phyloP scores from a whole-genome alignment of 768 basidiomycete genomes.

The Megacollybia marginata region DNA sequence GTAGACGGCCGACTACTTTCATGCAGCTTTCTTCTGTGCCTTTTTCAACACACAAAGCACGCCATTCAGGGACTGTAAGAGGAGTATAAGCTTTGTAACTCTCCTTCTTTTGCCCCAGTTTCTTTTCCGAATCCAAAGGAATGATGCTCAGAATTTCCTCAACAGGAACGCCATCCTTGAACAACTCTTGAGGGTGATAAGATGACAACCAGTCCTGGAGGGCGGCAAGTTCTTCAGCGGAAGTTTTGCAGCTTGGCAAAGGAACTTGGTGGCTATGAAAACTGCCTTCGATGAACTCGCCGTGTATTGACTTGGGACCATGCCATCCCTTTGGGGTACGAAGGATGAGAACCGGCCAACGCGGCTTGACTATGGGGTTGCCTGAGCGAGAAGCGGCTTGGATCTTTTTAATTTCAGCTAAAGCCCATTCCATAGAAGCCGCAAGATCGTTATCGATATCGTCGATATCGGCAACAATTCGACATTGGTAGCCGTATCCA shows the following conservation, averaged over 20 bases:
- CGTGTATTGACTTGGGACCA: slow-evolving; percentile 58
- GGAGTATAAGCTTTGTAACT: slow-evolving; percentile 55
- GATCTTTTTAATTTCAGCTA: slow-evolving; percentile 65
- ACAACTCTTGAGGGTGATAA: slow-evolving; percentile 64
- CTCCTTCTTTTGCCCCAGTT: slow-evolving; percentile 66
- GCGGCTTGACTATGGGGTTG: slow-evolving; percentile 76
- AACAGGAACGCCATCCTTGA: slow-evolving; percentile 48
- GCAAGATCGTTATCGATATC: slow-evolving; percentile 76
- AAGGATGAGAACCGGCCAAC: slow-evolving; percentile 84
- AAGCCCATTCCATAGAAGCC: slow-evolving; percentile 76
- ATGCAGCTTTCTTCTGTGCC: slow-evolving; percentile 68
- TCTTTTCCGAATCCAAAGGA: slow-evolving; percentile 47
- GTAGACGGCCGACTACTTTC: slow-evolving; percentile 55
- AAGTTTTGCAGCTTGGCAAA: slow-evolving; percentile 62
- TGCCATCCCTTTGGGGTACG: slow-evolving; percentile 82
- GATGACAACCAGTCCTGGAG: slow-evolving; percentile 70
- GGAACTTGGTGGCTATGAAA: slow-evolving; percentile 90
- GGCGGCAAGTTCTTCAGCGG: slow-evolving; percentile 49
- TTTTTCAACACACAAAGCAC: slow-evolving; percentile 38
- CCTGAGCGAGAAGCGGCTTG: slow-evolving; percentile 74
- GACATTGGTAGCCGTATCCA: slow-evolving; percentile 85
- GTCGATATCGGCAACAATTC: slow-evolving; percentile 63
- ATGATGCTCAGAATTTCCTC: slow-evolving; percentile 51
- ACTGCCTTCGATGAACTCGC: slow-evolving; percentile 73
- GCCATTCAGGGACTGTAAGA: slow-evolving; percentile 64